Conservation (phyloP, 495 filamentous ascomycete species). For the Cenococcum geophilum region DNA sequence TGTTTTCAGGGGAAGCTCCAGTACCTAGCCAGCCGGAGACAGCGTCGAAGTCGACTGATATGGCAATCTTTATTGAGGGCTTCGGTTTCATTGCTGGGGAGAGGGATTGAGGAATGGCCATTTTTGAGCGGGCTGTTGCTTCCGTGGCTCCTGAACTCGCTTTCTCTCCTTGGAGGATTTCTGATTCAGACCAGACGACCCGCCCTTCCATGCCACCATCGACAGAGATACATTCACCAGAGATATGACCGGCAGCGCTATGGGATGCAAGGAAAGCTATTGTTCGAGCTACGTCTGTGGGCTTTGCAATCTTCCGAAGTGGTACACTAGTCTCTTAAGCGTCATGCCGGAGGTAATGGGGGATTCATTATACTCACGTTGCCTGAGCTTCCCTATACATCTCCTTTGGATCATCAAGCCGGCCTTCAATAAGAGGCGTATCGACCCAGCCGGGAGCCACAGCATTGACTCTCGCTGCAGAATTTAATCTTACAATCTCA, state of each 20-base stretch:
- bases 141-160: background rate
- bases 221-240: constrained; percentile 48
- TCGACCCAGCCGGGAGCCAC: constrained; percentile 50
- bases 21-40: constrained; percentile 58
- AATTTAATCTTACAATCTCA: constrained; percentile 50
- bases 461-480: constrained; percentile 50
- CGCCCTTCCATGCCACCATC: constrained; percentile 50
- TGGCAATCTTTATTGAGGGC: constrained; percentile 47
- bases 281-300: constrained; percentile 47
- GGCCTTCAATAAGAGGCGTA: constrained; percentile 43
- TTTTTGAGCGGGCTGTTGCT: background rate
- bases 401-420: constrained; percentile 45
- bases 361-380: constrained; percentile 28
- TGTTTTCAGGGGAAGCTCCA: constrained; percentile 45
- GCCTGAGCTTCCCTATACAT: constrained; percentile 45
- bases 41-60: constrained; percentile 56
- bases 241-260: constrained; percentile 49
- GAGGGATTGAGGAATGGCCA: constrained; percentile 29
- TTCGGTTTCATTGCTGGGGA: constrained; percentile 28
- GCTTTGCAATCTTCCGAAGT: constrained; percentile 44
- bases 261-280: constrained; percentile 51
- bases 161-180: constrained; percentile 26
- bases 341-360: background rate
- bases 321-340: constrained; percentile 32
- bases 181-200: constrained; percentile 44